These are phyloP conservation scores for Suhomyces faveliae DNA, from an alignment of 805 yeast genomes.

Conservation along the genomic window DNA sequence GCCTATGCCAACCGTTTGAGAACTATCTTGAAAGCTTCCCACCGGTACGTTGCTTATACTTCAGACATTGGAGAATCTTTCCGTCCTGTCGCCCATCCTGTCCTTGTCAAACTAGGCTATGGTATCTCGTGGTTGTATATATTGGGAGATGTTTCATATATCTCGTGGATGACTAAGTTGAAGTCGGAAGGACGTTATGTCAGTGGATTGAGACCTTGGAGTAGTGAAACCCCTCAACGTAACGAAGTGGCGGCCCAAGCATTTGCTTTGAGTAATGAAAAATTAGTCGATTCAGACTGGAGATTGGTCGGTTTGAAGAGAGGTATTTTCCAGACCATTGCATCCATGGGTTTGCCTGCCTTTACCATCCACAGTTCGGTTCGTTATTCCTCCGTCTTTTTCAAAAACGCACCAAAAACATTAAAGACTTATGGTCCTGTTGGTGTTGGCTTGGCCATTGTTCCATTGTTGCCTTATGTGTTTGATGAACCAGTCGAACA, in stretches of 20 bases:
- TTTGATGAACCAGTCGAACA: constrained; percentile 83
- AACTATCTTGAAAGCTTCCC: constrained; percentile 70
- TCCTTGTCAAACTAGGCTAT: constrained; percentile 62
- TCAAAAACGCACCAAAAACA: constrained; percentile 52
- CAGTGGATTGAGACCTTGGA: constrained; percentile 70
- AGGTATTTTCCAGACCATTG: constrained; percentile 77
- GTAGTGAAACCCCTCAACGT: constrained; percentile 43
- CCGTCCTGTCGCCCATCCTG: constrained; percentile 76
- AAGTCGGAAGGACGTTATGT: constrained; percentile 62
- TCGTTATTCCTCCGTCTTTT: constrained; percentile 60
- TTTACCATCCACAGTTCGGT: constrained; percentile 79
- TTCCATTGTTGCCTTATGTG: constrained; percentile 72
- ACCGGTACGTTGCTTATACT: constrained; percentile 81
- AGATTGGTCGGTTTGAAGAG: constrained; percentile 61
- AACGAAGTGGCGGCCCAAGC: constrained; percentile 37
- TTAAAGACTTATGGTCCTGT: constrained; percentile 73
- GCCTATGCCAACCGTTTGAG: constrained; percentile 77
- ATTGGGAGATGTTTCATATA: constrained; percentile 70
- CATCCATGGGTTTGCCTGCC: constrained; percentile 86
- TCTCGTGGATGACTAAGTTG: constrained; percentile 69
- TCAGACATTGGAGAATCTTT: constrained; percentile 86
- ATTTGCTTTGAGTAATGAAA: constrained; percentile 21
- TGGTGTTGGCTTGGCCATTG: constrained; percentile 71
- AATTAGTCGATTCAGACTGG: constrained; percentile 59
- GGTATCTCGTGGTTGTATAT: constrained; percentile 76